phyloP scores from a whole-genome alignment of 2,329 filamentous ascomycete genomes.

The Teratosphaeria destructans region DNA sequence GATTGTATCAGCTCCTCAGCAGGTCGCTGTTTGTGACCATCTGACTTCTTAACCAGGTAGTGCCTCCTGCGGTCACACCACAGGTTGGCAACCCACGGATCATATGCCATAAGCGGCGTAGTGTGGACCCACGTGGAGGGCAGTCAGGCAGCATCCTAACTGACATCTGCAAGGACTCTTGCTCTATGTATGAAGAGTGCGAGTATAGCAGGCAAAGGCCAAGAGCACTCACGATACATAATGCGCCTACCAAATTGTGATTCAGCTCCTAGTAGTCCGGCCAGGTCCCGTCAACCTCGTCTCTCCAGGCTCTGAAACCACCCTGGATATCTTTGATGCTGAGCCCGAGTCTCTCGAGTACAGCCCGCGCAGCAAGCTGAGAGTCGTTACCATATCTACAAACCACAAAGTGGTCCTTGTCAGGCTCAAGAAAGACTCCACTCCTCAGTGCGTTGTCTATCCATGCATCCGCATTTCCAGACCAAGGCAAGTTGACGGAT shows the following conservation, averaged over 20 bases:
- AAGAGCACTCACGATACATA: too few species aligned
- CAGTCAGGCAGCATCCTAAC: not conserved
- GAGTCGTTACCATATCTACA: conserved; percentile 73
- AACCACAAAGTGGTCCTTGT: conserved; percentile 43
- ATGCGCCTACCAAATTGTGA: not conserved
- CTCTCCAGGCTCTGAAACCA: conserved; percentile 63
- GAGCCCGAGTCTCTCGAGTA: conserved; percentile 53
- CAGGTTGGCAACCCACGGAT: too few species aligned
- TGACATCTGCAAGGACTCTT: not conserved
- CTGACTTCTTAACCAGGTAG: too few species aligned
- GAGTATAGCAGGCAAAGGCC: too few species aligned
- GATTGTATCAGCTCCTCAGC: too few species aligned
- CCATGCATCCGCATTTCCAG: conserved; percentile 33
- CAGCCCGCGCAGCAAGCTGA: conserved; percentile 54
- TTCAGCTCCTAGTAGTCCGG: conserved; percentile 40
- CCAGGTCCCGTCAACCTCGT: conserved; percentile 51
- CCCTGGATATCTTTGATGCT: conserved; percentile 62
- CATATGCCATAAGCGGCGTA: not conserved
- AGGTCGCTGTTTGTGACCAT: too few species aligned
- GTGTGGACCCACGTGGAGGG: not conserved
- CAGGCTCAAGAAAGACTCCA: conserved; percentile 28
- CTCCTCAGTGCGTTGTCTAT: conserved; percentile 16
- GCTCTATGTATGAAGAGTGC: not conserved
- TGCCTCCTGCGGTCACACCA: too few species aligned
- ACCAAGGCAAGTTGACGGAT: conserved; percentile 66